Conservation (phyloP, 306 rosid genomes). For the Vachellia collinsii region DNA sequence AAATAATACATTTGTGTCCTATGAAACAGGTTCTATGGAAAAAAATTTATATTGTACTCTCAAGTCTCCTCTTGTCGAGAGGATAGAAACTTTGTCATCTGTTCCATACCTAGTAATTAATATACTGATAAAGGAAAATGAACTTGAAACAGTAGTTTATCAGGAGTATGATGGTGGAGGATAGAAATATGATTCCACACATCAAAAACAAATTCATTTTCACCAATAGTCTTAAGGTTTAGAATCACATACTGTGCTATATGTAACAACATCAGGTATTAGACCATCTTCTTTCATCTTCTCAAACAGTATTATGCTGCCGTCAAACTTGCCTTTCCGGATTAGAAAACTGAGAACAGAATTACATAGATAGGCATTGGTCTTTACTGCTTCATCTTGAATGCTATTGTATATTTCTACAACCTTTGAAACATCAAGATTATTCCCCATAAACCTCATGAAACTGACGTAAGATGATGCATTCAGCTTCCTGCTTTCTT, state of each 20-base stretch:
- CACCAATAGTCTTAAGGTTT: conserved; percentile 16
- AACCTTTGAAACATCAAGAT: conserved; percentile 62
- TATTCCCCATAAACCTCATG: conserved; percentile 67
- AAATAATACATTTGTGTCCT: not conserved
- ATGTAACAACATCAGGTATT: conserved; percentile 78
- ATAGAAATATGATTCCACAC: conserved; percentile 8
- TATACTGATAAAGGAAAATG: not conserved
- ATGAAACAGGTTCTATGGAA: not conserved
- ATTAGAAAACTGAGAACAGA: conserved; percentile 71
- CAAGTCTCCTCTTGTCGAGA: not conserved
- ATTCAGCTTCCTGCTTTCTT: conserved; percentile 65
- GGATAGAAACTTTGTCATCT: not conserved
- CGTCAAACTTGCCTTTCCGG: conserved; percentile 66
- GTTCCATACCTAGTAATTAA: not conserved
- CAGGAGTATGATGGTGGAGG: not conserved
- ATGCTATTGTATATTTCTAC: conserved; percentile 66
- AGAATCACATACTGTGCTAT: conserved; percentile 71
- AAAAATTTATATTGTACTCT: not conserved
- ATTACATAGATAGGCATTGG: conserved; percentile 69
- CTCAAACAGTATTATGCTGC: conserved; percentile 61
- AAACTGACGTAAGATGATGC: conserved; percentile 71
- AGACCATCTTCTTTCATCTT: conserved; percentile 83
- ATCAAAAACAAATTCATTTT: not conserved
- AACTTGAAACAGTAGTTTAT: not conserved
- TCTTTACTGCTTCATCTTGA: conserved; percentile 58